Conservation (phyloP, 1,139 yeast species). For the Sugiyamaella novakii region DNA sequence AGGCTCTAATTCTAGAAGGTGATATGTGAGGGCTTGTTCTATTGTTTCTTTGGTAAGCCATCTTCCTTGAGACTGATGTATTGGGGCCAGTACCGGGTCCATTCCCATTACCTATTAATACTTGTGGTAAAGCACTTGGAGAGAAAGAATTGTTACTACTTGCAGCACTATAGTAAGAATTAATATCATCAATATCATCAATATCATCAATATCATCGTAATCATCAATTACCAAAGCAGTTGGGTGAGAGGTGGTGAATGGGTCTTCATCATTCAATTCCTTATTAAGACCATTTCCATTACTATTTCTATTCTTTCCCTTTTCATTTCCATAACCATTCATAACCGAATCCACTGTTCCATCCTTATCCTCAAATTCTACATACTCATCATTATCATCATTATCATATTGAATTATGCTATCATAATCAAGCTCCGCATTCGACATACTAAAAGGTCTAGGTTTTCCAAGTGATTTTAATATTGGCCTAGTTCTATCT, state of each 20-base stretch:
- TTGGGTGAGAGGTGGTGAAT: conserved; percentile 12
- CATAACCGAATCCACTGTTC: not conserved
- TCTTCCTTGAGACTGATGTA: too few species aligned
- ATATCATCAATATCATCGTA: conserved; percentile 9
- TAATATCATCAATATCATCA: conserved; percentile 15
- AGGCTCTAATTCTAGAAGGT: conserved; percentile 4
- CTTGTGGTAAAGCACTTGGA: not conserved
- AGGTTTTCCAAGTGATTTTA: not conserved
- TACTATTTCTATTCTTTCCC: not conserved
- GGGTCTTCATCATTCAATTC: conserved; percentile 3
- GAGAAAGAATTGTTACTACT: conserved; percentile 14
- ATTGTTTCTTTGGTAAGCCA: not conserved
- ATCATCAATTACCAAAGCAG: conserved; percentile 14
- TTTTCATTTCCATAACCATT: not conserved
- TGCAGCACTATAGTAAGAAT: conserved; percentile 18
- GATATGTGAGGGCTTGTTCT: conserved; percentile 6
- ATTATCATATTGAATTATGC: conserved; percentile 6
- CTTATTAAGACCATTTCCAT: not conserved
- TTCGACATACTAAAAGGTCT: conserved; percentile 12
- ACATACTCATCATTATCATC: conserved; percentile 1
- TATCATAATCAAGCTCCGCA: conserved; percentile 6
- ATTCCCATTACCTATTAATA: not conserved
- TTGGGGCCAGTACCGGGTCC: not conserved
- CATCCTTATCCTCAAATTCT: conserved; percentile 1
- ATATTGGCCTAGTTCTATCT: conserved; percentile 1